Percentiles rank a stretch among this genome's conserved stretches.
phyloP scores from a whole-genome alignment of 352 stramenopile species.

The Pelagophyceae sp. region DNA sequence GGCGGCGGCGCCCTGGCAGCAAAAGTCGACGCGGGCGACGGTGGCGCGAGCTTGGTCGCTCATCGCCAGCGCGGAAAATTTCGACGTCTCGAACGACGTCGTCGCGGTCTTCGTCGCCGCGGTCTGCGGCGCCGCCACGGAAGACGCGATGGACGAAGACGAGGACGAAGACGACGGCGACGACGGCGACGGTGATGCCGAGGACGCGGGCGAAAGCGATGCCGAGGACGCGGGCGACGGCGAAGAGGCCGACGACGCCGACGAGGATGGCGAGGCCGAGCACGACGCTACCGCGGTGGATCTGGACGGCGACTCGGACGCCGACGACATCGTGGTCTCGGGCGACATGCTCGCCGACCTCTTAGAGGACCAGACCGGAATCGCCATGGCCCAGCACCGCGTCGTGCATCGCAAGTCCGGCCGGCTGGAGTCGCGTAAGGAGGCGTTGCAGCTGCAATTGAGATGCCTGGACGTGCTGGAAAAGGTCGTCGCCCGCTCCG shows the following conservation, averaged over 20 bases:
- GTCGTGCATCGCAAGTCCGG: background rate
- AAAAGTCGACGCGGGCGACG: background rate
- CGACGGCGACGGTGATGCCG: background rate
- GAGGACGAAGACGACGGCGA: background rate
- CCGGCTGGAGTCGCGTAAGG: background rate
- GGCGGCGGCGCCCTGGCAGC: no score
- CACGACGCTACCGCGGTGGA: background rate
- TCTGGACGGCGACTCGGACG: background rate
- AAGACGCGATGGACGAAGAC: background rate
- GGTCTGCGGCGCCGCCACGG: background rate
- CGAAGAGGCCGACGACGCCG: background rate
- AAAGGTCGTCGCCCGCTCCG: background rate
- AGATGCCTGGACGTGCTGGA: background rate
- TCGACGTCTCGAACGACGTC: background rate
- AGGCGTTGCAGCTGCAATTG: background rate
- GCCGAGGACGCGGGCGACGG: background rate
- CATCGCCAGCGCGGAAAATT: background rate
- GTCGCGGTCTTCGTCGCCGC: background rate
- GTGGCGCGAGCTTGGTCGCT: background rate
- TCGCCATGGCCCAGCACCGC: background rate
- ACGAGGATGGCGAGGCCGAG: background rate
- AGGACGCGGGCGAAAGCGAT: background rate
- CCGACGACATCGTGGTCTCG: background rate
- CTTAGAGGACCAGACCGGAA: background rate
- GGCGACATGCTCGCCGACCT: background rate